phyloP scores from a whole-genome alignment of 805 yeast species.

The Wickerhamiella australiensis region DNA sequence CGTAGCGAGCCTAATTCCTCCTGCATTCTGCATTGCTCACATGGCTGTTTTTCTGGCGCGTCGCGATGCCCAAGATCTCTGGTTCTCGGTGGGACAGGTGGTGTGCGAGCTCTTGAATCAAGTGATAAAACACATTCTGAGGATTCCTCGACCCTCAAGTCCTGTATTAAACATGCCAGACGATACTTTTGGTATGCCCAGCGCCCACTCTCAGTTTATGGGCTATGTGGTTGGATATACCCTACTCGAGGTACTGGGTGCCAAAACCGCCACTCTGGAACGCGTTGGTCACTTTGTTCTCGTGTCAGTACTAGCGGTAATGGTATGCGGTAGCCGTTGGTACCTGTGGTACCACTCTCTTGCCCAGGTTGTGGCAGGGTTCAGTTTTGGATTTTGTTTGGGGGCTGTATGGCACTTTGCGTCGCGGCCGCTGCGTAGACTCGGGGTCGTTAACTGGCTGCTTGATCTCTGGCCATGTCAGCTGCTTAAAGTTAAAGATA shows the following conservation, averaged over 20 bases:
- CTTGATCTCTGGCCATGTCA: constrained; percentile 46
- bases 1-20: constrained; percentile 68
- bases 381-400: constrained; percentile 44
- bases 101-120: constrained; percentile 62
- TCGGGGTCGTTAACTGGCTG: constrained; percentile 57
- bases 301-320: constrained; percentile 23
- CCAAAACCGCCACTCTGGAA: constrained; percentile 12
- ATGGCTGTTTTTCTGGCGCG: constrained; percentile 73
- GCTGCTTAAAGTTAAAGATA: constrained; percentile 30
- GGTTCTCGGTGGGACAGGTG: constrained; percentile 78
- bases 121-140: constrained; percentile 47
- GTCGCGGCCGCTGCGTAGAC: constrained; percentile 44
- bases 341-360: constrained; percentile 66
- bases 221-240: constrained; percentile 49
- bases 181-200: constrained; percentile 86
- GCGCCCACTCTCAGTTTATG: constrained; percentile 94
- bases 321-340: constrained; percentile 59
- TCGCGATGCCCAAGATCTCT: constrained; percentile 73
- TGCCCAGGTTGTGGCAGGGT: constrained; percentile 66
- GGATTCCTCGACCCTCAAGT: constrained; percentile 57
- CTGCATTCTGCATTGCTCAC: constrained; percentile 62
- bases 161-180: constrained; percentile 25
- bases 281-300: constrained; percentile 21
- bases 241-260: constrained; percentile 24
- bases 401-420: constrained; percentile 49